phyloP scores from a whole-genome alignment of 208 protist genomes.

The Wallacemonas sp. region DNA sequence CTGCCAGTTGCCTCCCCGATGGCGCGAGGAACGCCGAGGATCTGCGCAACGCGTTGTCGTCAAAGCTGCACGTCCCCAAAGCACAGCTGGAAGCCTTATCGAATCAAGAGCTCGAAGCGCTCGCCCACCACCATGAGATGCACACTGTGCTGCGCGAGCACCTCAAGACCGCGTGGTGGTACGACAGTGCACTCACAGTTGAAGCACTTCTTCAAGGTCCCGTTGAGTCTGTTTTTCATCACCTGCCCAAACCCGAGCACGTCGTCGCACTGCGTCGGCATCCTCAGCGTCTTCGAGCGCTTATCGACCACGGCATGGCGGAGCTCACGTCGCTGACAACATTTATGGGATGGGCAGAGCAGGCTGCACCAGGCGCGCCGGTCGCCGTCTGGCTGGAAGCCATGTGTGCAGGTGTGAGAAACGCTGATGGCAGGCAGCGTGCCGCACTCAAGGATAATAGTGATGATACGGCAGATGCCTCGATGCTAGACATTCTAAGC shows the following conservation, averaged over 20 bases:
- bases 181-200: neutral
- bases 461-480: neutral
- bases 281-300: conserved; percentile 30
- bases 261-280: conserved; percentile 28
- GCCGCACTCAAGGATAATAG: neutral
- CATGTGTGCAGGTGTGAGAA: conserved; percentile 12
- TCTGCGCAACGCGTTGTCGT: neutral
- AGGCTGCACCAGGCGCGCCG: neutral
- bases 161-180: neutral
- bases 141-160: neutral
- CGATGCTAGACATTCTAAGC: neutral
- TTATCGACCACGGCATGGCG: conserved; percentile 39
- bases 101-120: neutral
- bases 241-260: neutral
- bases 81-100: neutral
- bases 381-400: conserved; percentile 39
- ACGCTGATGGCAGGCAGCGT: neutral
- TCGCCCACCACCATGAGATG: neutral
- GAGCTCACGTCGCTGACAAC: conserved; percentile 18
- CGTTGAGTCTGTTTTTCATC: neutral
- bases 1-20: too few species aligned
- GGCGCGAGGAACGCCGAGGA: neutral
- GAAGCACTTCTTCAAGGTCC: neutral
- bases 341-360: conserved; percentile 6
- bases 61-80: neutral